Conservation (phyloP, 1,284 basidiomycete genomes). For the Melampsora abietis-canadensis region DNA sequence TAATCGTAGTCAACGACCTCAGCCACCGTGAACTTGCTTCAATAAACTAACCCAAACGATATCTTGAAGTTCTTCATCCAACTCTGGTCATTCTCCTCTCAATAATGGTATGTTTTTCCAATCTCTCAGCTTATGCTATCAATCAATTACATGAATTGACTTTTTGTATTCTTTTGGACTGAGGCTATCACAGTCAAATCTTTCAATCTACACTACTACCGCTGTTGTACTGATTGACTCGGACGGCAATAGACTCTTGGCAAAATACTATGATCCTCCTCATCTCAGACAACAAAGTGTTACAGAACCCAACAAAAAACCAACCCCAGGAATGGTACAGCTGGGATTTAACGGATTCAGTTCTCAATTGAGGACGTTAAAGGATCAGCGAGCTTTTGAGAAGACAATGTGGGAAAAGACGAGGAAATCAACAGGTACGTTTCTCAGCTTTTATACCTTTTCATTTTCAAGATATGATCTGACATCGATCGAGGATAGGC, state of each 20-base stretch:
- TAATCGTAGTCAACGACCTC: background rate
- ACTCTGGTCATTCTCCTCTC: background rate
- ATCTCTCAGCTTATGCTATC: background rate
- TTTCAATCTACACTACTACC: constrained; percentile 78
- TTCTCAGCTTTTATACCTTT: background rate
- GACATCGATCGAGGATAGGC: constrained; percentile 57
- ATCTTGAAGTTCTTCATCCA: background rate
- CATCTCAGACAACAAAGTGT: constrained; percentile 56
- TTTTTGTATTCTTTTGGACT: background rate
- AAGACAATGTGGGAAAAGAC: constrained; percentile 94
- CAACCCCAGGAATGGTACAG: constrained; percentile 44
- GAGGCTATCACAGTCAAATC: constrained; percentile 60
- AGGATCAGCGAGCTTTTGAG: constrained; percentile 93
- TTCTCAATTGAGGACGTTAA: constrained; percentile 68
- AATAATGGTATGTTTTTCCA: constrained; percentile 12
- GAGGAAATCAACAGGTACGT: constrained; percentile 78
- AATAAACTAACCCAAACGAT: background rate
- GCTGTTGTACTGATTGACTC: constrained; percentile 88
- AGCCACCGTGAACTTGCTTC: background rate
- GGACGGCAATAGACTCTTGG: constrained; percentile 87
- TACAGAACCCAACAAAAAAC: constrained; percentile 59
- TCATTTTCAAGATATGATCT: constrained; percentile 11
- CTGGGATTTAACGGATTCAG: constrained; percentile 49
- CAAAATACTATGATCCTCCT: constrained; percentile 87
- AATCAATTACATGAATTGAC: background rate